Base-by-base conservation (phyloP, 306 rosid genomes). In the Cicer yamashitae region DNA sequence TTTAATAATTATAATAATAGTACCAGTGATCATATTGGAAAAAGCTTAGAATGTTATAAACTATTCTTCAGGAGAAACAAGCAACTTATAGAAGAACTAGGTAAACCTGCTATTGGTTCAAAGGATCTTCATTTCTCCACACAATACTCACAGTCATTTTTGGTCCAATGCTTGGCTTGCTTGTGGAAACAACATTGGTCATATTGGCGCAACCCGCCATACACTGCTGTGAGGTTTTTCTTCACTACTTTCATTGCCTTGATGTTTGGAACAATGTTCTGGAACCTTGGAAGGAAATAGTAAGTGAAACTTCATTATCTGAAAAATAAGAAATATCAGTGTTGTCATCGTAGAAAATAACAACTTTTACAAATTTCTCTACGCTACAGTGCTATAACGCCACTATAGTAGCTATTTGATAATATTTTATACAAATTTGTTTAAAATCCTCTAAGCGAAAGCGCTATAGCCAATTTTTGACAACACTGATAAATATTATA, bases 111-210 rank as follows among this genome's bases (percentile, higher is more conserved):
- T 15, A 77, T 75, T 8, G 90, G 88, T 47, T 79, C 91, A 30
- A 84, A 91, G 53, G 98, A 93, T 67, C 77, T 93, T 66, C 18
- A 85, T 74, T 93, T 93, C 79, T 46, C 87, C 1, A 61, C 84
- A 3, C 85, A 80, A 65, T 91, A 75, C 84, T 89, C 97, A 2
- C 92, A 87, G 43, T 75, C 96, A 3, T 87, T 88, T 66, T 75
- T 13, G 66, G 77, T 76, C 46, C 98, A 93, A 73, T 84, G 87
- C 75, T 60, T 79, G 81, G 97, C 98, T 77, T 91, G 97, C 81
- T 75, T 93, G 41, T 93, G 98, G 97, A 93, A 93, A 85, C 93
- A 78, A 60, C 87, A 75, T 39, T 75, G 80, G 86, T 86, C 89
- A 3, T 86, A 86, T 39, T 86, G 89, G 89, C 85, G 87, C 25